Evolutionary conservation across 1,284 basidiomycete genomes (phyloP), one percentile per base, ranked within the genome.

Genomic region (Microbotryum lychnidis-dioicae): DNA sequence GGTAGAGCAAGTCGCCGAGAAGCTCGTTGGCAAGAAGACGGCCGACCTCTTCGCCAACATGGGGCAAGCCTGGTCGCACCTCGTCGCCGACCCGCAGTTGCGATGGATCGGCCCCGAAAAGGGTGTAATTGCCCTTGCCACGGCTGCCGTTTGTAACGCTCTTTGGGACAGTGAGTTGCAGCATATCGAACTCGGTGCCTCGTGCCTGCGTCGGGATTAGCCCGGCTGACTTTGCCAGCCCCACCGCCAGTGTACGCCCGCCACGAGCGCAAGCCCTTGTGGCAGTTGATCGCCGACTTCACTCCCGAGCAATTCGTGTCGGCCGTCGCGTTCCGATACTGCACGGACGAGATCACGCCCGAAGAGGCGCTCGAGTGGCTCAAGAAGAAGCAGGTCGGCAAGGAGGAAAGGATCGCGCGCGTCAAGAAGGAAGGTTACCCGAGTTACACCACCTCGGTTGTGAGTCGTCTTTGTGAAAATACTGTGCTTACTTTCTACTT

Each of bases 361-460:
- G 89, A 90, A 57, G 92, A 97, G 74, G 92, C 93, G 1, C 77
- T 96, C 48, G 82, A 80, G 33, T 82, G 96, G 77, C 82, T 97
- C 66, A 87, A 85, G 75, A 82, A 80, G 57, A 87, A 85, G 67
- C 87, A 85, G 72, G 79, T 82, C 0, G 82, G 83, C 25, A 96
- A 94, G 79, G 81, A 81, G 50, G 85, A 85, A 65, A 81, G 91
- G 46, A 88, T 93, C 74, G 81, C 78, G 16, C 83, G 80, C 57
- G 90, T 91, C 27, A 58, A 52, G 23, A 60, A 73, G 59, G 64
- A 67, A 60, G 89, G 89, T 31, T 96, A 96, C 77, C 92, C 91
- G 23, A 90, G 91, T 31, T 97, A 97, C 75, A 89, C 96, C 37
- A 97, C 92, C 14, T 90, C 87, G 16, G 91, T 89, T 29, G 91